Conservation (phyloP, 495 filamentous ascomycete species). For the Corynascus novoguineensis region DNA sequence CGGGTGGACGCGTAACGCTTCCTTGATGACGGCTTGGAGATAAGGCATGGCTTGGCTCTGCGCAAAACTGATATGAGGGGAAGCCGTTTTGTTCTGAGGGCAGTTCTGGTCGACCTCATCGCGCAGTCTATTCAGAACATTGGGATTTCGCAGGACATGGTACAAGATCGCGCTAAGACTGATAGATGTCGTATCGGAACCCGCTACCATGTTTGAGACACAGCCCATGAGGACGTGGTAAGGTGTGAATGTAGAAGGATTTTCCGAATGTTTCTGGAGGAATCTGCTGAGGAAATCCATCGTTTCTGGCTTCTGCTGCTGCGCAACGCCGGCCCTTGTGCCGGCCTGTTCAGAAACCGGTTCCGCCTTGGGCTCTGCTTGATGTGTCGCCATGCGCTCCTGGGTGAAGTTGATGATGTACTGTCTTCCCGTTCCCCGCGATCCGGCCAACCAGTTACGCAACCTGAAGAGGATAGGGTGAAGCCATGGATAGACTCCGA, state of each 20-base stretch:
- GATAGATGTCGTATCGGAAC: slow-evolving; percentile 53
- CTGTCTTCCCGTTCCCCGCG: background rate
- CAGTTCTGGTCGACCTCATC: slow-evolving; percentile 32
- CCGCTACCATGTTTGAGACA: slow-evolving; percentile 48
- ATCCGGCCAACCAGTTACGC: background rate
- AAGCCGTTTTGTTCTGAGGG: background rate
- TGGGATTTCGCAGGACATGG: slow-evolving; percentile 39
- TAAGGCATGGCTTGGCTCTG: slow-evolving; percentile 42
- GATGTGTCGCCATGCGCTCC: background rate
- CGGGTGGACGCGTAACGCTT: slow-evolving; percentile 56
- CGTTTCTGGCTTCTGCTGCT: background rate
- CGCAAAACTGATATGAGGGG: background rate
- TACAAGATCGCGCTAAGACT: slow-evolving; percentile 48
- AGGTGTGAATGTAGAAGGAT: background rate
- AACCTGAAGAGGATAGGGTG: slow-evolving; percentile 38
- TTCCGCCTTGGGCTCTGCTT: background rate
- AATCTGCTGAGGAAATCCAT: slow-evolving; percentile 5
- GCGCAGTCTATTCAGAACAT: slow-evolving; percentile 35
- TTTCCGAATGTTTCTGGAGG: background rate
- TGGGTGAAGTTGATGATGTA: background rate
- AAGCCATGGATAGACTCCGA: slow-evolving; percentile 27
- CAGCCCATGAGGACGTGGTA: background rate
- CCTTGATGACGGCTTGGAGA: slow-evolving; percentile 60
- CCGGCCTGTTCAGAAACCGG: background rate
- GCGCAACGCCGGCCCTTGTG: background rate